These are phyloP conservation scores for Elsinoe perseae DNA, from an alignment of 2,329 filamentous ascomycete genomes.

Conservation along the genomic window DNA sequence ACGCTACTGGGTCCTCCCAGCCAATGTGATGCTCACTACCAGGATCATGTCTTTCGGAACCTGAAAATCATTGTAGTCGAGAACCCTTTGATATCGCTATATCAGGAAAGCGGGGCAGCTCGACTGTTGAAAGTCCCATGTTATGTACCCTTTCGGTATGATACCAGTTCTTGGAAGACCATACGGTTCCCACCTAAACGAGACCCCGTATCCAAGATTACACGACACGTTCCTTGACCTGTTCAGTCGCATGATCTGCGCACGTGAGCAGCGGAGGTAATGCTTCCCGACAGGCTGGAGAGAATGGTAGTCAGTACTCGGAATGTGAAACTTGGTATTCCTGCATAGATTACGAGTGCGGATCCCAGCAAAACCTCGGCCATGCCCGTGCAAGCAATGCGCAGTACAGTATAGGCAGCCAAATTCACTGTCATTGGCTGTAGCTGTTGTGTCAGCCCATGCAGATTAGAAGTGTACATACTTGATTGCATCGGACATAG, in stretches of 20 bases:
- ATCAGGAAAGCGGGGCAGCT: constrained; percentile 3
- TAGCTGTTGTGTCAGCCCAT: neutral
- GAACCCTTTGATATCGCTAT: neutral
- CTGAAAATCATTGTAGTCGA: neutral
- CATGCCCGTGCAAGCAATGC: neutral
- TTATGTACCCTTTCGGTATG: neutral
- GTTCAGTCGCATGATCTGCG: neutral
- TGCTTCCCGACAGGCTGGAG: neutral
- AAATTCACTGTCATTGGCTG: neutral
- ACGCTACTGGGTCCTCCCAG: neutral
- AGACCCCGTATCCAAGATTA: constrained; percentile 5
- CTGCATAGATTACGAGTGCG: neutral
- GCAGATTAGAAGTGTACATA: neutral
- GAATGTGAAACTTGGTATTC: neutral
- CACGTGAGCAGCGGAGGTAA: constrained; percentile 1
- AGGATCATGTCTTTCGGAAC: neutral
- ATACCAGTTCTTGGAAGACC: neutral
- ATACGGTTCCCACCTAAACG: neutral
- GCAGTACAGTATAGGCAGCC: constrained; percentile 3
- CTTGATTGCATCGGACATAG: constrained; percentile 4
- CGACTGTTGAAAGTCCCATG: neutral
- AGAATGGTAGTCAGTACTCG: neutral
- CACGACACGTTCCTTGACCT: neutral
- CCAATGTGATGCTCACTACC: neutral
- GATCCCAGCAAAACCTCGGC: neutral